These are phyloP conservation scores for Dioscorea zingiberensis DNA, from an alignment of 106 monocot species.

Conservation along the genomic window DNA sequence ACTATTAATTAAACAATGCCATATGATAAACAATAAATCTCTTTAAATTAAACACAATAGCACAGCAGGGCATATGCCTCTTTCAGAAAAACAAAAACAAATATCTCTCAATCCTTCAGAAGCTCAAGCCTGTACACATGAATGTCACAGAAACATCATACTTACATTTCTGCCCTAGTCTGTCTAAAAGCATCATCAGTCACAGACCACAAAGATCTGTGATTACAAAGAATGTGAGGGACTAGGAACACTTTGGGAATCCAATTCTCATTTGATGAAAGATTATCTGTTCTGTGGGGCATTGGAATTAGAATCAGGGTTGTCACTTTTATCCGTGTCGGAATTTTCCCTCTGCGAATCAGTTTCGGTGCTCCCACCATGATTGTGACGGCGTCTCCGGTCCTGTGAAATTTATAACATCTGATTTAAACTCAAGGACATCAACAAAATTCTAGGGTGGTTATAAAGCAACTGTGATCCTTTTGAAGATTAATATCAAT, in stretches of 20 bases:
- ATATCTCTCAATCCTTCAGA: not conserved
- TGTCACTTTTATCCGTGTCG: slow-evolving; percentile 19
- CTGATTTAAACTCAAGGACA: too few species aligned
- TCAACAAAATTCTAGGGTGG: too few species aligned
- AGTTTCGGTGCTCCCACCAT: slow-evolving; percentile 9
- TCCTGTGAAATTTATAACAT: slow-evolving; percentile 12
- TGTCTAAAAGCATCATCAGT: not conserved
- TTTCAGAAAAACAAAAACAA: not conserved
- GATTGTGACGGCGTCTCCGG: slow-evolving; percentile 4
- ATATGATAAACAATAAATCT: too few species aligned
- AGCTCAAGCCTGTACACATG: not conserved
- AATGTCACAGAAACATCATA: not conserved
- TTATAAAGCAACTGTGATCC: too few species aligned
- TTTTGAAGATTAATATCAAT: too few species aligned
- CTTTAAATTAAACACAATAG: too few species aligned
- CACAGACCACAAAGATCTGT: not conserved
- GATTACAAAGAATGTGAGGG: slow-evolving; percentile 2
- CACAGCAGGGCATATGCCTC: not conserved
- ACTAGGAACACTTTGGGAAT: not conserved
- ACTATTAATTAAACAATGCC: too few species aligned
- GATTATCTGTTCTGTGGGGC: not conserved
- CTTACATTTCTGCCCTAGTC: not conserved
- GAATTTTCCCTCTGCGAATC: slow-evolving; percentile 17
- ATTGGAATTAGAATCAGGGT: slow-evolving; percentile 7
- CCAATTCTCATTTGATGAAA: slow-evolving; percentile 13